Conservation (phyloP, 2,329 filamentous ascomycete genomes). For the Penicillium polonicum region DNA sequence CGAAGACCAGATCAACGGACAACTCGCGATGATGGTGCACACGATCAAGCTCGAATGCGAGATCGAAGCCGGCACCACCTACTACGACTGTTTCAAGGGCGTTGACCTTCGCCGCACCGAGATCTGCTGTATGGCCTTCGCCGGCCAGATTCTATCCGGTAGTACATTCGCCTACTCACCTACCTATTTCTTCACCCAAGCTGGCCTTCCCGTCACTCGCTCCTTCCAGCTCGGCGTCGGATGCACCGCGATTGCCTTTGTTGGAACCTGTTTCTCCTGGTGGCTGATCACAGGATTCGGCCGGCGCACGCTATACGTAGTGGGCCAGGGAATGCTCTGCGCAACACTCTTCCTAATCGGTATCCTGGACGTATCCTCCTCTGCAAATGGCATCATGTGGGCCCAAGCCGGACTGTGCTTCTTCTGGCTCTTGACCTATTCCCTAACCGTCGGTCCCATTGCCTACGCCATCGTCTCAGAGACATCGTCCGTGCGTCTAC, state of each 20-base stretch:
- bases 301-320: conserved; percentile 43
- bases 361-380: conserved; percentile 23
- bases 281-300: conserved; percentile 40
- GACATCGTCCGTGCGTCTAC: conserved; percentile 54
- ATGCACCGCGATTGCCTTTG: conserved; percentile 52
- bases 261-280: conserved; percentile 55
- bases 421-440: conserved; percentile 56
- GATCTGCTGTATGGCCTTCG: conserved; percentile 40
- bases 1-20: conserved; percentile 23
- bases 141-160: conserved; percentile 40
- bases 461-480: conserved; percentile 56
- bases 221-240: conserved; percentile 48
- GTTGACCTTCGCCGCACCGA: conserved; percentile 43
- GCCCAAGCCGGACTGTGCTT: conserved; percentile 48
- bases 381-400: conserved; percentile 28
- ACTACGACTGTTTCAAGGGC: conserved; percentile 34
- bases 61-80: conserved; percentile 29
- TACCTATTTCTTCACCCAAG: conserved; percentile 43
- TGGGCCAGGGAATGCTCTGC: conserved; percentile 30
- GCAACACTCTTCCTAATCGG: conserved; percentile 32
- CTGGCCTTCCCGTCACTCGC: conserved; percentile 34
- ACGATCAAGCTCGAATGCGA: conserved; percentile 38
- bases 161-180: conserved; percentile 38
- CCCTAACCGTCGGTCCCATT: conserved; percentile 55
- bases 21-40: conserved; percentile 39